Percentiles rank a stretch among this genome's conserved stretches.
phyloP scores from a whole-genome alignment of 2,329 filamentous ascomycete species.

The Phyllosticta ampelicida region DNA sequence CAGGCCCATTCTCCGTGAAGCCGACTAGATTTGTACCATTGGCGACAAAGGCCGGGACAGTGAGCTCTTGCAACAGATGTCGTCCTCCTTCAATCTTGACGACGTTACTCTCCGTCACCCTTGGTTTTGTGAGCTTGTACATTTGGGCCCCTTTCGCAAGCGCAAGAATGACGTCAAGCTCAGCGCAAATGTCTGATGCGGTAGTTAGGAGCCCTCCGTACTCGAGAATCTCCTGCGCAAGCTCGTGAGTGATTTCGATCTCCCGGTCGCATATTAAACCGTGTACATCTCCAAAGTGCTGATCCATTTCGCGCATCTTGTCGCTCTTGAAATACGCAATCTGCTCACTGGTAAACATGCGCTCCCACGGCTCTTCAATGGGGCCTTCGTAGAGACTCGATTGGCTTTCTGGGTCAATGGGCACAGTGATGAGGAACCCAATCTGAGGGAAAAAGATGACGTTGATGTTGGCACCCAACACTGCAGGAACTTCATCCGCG shows the following conservation, averaged over 20 bases:
- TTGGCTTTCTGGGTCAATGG: conserved; percentile 48
- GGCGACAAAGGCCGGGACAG: conserved; percentile 67
- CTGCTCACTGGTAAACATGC: conserved; percentile 58
- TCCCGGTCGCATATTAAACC: conserved; percentile 77
- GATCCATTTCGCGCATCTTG: conserved; percentile 71
- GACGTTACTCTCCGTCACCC: conserved; percentile 57
- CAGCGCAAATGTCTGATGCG: conserved; percentile 72
- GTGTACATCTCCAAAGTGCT: conserved; percentile 73
- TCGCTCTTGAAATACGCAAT: conserved; percentile 74
- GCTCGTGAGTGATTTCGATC: conserved; percentile 72
- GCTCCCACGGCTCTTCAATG: conserved; percentile 57
- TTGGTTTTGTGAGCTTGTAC: conserved; percentile 60
- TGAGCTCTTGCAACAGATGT: conserved; percentile 78
- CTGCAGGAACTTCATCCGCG: conserved; percentile 49
- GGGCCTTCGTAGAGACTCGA: conserved; percentile 53
- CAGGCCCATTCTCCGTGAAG: conserved; percentile 12
- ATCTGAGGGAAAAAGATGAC: conserved; percentile 88
- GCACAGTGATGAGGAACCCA: conserved; percentile 74
- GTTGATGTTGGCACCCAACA: conserved; percentile 47
- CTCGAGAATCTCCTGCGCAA: conserved; percentile 60
- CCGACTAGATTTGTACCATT: conserved; percentile 67
- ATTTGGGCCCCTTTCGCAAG: conserved; percentile 65
- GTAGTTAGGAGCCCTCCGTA: conserved; percentile 54
- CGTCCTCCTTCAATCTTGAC: conserved; percentile 66
- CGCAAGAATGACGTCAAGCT: conserved; percentile 73